Evolutionary conservation across 345 rosid genomes (phyloP).

Genomic region (Lepidium sativum): DNA sequence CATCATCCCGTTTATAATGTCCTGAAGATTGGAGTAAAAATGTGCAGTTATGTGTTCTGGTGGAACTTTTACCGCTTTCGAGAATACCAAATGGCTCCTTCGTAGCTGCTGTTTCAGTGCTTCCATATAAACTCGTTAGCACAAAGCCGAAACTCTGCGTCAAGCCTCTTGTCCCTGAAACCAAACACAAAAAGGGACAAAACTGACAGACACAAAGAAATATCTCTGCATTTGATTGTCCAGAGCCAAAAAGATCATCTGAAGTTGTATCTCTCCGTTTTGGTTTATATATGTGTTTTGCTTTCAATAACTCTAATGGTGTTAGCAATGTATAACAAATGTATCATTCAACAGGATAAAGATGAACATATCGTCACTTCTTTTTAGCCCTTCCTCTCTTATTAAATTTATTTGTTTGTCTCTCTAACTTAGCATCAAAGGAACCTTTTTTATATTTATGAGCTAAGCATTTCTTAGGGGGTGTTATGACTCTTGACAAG

Average conservation of each 20-base stretch:
- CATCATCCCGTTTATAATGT: background rate
- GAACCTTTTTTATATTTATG: background rate
- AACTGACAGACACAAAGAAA: background rate
- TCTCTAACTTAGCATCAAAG: background rate
- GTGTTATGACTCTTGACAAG: no score
- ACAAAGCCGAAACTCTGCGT: conserved; percentile 84
- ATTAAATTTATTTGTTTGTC: no score
- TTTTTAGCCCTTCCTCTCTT: no score
- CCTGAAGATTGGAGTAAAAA: background rate
- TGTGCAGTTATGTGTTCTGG: conserved; percentile 63
- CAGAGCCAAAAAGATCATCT: background rate
- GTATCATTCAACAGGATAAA: background rate
- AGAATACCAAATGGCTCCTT: conserved; percentile 49
- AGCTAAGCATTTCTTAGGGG: background rate
- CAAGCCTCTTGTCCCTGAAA: conserved; percentile 50
- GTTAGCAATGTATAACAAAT: background rate
- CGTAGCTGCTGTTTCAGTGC: conserved; percentile 69
- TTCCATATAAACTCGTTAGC: conserved; percentile 56
- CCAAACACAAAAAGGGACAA: conserved; percentile 33
- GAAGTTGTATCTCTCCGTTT: conserved; percentile 9
- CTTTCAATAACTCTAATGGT: background rate
- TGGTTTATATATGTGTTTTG: background rate
- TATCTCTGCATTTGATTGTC: background rate
- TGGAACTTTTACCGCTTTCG: conserved; percentile 83
- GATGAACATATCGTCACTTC: background rate